Percentiles rank a stretch among this genome's conserved stretches.
Evolutionary conservation across 2,329 filamentous ascomycete species (phyloP).

Genomic region (Neocatenulostroma microsporum): DNA sequence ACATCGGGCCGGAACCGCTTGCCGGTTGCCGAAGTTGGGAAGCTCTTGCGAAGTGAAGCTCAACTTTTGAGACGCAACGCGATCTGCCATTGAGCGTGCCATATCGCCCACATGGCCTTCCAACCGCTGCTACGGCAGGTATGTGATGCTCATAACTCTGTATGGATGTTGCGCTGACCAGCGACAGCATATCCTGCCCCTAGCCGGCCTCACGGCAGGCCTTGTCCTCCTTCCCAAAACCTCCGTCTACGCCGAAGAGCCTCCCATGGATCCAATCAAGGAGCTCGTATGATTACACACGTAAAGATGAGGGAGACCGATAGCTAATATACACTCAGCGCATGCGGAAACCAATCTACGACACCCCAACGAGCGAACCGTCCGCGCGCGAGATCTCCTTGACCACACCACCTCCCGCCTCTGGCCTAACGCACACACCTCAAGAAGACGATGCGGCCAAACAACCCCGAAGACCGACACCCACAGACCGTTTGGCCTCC

Average conservation of each 20-base stretch:
- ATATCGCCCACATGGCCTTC: constrained; percentile 43
- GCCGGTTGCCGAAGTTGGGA: too few species aligned
- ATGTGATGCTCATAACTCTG: too few species aligned
- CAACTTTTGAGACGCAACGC: background rate
- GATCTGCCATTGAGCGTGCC: constrained; percentile 8
- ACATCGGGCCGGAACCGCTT: too few species aligned
- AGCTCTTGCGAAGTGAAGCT: background rate
- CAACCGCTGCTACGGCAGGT: constrained; percentile 45
- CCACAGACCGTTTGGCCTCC: constrained; percentile 78
- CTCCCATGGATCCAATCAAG: constrained; percentile 22
- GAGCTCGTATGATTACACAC: constrained; percentile 18
- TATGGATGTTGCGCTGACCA: too few species aligned
- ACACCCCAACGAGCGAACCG: constrained; percentile 45
- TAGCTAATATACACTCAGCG: constrained; percentile 16
- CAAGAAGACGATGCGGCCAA: constrained; percentile 27
- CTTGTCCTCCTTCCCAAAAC: constrained; percentile 41
- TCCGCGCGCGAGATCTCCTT: constrained; percentile 31
- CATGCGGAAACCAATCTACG: constrained; percentile 64
- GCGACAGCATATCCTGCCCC: constrained; percentile 47
- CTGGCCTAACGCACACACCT: constrained; percentile 26
- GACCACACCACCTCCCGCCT: constrained; percentile 31
- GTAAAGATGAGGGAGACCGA: too few species aligned
- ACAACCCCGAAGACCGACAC: constrained; percentile 51
- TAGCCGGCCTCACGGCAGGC: constrained; percentile 39
- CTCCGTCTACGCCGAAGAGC: constrained; percentile 43